Evolutionary conservation across 2,329 filamentous ascomycete genomes (phyloP), one percentile per base, ranked within the genome.

Genomic region (Sclerotiophoma versabilis): DNA sequence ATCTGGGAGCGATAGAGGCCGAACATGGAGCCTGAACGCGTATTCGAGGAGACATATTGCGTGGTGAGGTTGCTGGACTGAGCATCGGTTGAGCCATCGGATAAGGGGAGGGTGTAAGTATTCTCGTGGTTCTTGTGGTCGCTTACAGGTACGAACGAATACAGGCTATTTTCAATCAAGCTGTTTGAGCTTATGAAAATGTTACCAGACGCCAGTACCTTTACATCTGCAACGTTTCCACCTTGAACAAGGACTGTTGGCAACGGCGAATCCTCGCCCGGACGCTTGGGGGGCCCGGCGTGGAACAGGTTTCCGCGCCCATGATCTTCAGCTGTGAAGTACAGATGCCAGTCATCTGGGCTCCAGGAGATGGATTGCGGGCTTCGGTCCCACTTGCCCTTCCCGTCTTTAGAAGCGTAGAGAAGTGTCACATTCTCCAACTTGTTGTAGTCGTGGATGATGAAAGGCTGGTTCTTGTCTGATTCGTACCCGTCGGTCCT

Each of bases 401-500:
- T 80, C n/a, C 83, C 85, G 62, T 90, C 85, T 3, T 81, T 73
- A 0, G 84, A 84, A 54, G 82, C 76, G 64, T 84, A 88, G 11
- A 87, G 82, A 6, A 50, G 29, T 4, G 52, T 50, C 14, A 54
- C 83, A n/a, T 82, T 54, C 77, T 78, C 9, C n/a, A 86, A 75
- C 55, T 87, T 81, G 12, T 72, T 73, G 42, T 90, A 77, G 62
- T 91, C 82, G 1, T 84, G 82, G 6, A 91, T 73, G 2, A 91
- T 76, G 58, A 92, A 76, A 4, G 92, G 77, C 37, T 87, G 83
- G 37, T 88, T 83, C 72, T 89, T 89, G 77, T 96, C 92, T 14
- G 88, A 85, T 74, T 97, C 92, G 71, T 96, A 96, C 54, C 88
- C 86, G 45, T 85, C 81, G 50, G 83, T 83, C 59, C 84, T 83